A percentile compares a stretch with the other conserved stretches of the same genome.
phyloP scores from a whole-genome alignment of 148 eudicot genomes.

The Beta vulgaris region DNA sequence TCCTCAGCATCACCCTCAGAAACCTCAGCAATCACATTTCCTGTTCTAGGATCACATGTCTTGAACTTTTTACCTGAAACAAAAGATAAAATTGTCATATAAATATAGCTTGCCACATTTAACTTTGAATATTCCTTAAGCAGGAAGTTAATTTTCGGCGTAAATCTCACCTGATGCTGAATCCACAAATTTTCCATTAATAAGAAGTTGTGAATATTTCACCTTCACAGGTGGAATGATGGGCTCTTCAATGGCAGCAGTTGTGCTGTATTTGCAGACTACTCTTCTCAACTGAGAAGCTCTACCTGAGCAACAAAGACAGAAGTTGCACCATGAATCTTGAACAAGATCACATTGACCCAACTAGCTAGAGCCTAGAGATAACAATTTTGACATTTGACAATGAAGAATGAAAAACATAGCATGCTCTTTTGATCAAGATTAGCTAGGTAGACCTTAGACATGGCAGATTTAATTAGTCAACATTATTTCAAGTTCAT shows the following conservation, averaged over 20 bases:
- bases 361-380: too few species aligned
- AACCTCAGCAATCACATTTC: conserved; percentile 66
- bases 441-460: too few species aligned
- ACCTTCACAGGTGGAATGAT: conserved; percentile 57
- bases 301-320: conserved; percentile 34
- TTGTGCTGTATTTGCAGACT: conserved; percentile 45
- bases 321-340: neutral
- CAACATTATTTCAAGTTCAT: too few species aligned
- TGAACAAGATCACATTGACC: neutral
- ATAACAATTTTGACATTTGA: too few species aligned
- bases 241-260: conserved; percentile 49
- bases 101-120: too few species aligned
- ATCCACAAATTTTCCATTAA: conserved; percentile 68
- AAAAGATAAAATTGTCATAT: neutral
- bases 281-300: conserved; percentile 31
- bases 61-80: conserved; percentile 61
- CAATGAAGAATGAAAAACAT: too few species aligned
- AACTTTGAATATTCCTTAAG: too few species aligned
- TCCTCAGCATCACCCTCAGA: conserved; percentile 82
- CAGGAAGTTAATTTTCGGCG: neutral
- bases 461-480: too few species aligned
- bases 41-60: conserved; percentile 74
- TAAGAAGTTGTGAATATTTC: conserved; percentile 55
- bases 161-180: conserved; percentile 53
- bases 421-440: too few species aligned